Conservation (phyloP, 768 basidiomycete species). For the Phaeotremella skinneri region DNA sequence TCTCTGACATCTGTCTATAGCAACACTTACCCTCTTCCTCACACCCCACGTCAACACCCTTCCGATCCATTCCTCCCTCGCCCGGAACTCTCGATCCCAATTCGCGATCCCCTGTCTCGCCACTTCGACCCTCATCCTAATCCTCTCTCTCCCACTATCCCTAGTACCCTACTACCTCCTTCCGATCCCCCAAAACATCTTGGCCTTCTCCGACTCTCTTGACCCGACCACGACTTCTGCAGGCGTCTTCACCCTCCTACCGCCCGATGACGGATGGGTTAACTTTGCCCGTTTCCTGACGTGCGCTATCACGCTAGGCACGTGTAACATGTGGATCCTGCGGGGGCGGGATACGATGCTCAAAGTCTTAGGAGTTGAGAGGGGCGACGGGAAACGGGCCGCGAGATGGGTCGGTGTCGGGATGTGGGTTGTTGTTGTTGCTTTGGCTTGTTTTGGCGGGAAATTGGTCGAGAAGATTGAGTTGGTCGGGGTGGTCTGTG, state of each 20-base stretch:
- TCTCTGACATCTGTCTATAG: constrained; percentile 19
- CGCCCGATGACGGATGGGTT: constrained; percentile 40
- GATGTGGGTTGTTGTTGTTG: constrained; percentile 36
- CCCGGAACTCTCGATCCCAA: constrained; percentile 38
- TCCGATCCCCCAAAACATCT: constrained; percentile 11
- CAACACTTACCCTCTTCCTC: constrained; percentile 43
- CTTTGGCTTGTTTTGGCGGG: constrained; percentile 40
- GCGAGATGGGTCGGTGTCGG: constrained; percentile 43
- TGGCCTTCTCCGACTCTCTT: background rate
- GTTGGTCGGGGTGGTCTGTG: constrained; percentile 38
- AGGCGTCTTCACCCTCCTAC: constrained; percentile 36
- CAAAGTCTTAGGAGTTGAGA: constrained; percentile 35
- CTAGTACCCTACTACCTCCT: constrained; percentile 51
- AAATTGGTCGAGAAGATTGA: constrained; percentile 41
- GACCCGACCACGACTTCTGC: constrained; percentile 13
- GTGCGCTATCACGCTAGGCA: constrained; percentile 37
- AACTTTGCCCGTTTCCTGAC: constrained; percentile 45
- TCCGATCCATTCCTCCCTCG: constrained; percentile 40
- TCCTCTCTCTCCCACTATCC: constrained; percentile 43
- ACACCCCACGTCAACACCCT: constrained; percentile 49
- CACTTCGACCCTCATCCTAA: constrained; percentile 32
- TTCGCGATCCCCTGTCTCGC: constrained; percentile 45
- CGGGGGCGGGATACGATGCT: constrained; percentile 42
- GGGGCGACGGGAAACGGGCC: constrained; percentile 41
- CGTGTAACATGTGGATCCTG: constrained; percentile 39